phyloP scores from a whole-genome alignment of 2,329 filamentous ascomycete species.

The Cladorrhinum sp. region DNA sequence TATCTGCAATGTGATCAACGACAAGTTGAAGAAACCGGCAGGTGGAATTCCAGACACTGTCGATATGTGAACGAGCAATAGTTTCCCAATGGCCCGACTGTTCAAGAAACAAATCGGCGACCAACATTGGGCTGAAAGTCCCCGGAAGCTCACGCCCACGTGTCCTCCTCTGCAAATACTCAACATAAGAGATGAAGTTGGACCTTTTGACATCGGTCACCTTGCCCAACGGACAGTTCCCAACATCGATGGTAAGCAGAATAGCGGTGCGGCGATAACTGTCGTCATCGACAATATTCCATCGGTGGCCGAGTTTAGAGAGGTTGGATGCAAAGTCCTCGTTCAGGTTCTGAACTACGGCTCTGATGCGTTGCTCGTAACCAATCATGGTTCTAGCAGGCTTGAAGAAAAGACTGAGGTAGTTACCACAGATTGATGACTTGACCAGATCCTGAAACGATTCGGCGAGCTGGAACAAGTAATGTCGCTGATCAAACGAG shows the following conservation, averaged over 20 bases:
- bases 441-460: conserved; percentile 27
- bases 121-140: conserved; percentile 57
- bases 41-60: conserved; percentile 46
- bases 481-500: conserved; percentile 26
- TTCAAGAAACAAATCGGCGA: conserved; percentile 57
- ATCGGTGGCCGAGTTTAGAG: no score
- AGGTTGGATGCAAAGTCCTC: conserved; percentile 17
- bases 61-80: conserved; percentile 46
- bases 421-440: conserved; percentile 30
- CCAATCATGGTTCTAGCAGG: conserved; percentile 24
- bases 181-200: conserved; percentile 41
- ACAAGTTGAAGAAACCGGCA: conserved; percentile 46
- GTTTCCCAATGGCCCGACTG: conserved; percentile 54
- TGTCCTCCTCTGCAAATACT: conserved; percentile 37
- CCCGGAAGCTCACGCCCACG: conserved; percentile 58
- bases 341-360: conserved; percentile 25
- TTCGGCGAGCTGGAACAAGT: conserved; percentile 20
- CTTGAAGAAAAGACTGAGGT: no score
- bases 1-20: conserved; percentile 37
- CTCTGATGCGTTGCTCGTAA: conserved; percentile 28
- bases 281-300: no score
- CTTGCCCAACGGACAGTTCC: no score
- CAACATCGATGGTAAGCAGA: no score
- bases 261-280: conserved; percentile 19
- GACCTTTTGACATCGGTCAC: no score